Conservation (phyloP, 345 rosid genomes). For the Alliaria petiolata region DNA sequence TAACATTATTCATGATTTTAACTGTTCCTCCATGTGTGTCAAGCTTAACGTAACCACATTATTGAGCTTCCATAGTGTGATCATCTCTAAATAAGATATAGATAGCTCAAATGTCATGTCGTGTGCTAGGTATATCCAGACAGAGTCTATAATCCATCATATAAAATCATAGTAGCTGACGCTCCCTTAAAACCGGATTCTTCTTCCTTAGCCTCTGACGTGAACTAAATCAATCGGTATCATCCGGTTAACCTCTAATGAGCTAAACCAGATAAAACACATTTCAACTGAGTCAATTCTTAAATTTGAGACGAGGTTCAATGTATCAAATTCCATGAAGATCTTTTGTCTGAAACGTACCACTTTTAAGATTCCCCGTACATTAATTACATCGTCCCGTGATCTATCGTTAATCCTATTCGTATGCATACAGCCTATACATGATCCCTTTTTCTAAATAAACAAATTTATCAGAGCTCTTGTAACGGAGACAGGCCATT, state of each 20-base stretch:
- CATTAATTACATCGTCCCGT: background rate
- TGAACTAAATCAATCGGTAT: background rate
- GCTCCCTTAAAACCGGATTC: background rate
- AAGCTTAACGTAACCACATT: background rate
- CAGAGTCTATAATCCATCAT: background rate
- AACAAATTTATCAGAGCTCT: constrained; percentile 4
- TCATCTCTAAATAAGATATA: too few relatives aligned
- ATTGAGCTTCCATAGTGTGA: too few relatives aligned
- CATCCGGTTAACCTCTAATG: background rate
- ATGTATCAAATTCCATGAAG: constrained; percentile 20
- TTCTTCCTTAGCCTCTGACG: background rate
- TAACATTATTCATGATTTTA: background rate
- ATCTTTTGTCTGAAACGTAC: constrained; percentile 27
- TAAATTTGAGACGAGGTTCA: constrained; percentile 14
- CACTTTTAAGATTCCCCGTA: constrained; percentile 17
- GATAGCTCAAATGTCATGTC: background rate
- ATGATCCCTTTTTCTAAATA: background rate
- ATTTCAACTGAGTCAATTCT: background rate
- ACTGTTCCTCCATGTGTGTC: background rate
- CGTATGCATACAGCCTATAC: background rate
- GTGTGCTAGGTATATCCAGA: background rate
- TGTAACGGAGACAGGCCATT: constrained; percentile 13
- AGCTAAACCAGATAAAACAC: background rate
- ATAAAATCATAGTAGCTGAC: too few relatives aligned
- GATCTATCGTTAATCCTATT: background rate